Base-by-base conservation (phyloP, 257 asterid genomes). In the Parsonsia alboflavescens region DNA sequence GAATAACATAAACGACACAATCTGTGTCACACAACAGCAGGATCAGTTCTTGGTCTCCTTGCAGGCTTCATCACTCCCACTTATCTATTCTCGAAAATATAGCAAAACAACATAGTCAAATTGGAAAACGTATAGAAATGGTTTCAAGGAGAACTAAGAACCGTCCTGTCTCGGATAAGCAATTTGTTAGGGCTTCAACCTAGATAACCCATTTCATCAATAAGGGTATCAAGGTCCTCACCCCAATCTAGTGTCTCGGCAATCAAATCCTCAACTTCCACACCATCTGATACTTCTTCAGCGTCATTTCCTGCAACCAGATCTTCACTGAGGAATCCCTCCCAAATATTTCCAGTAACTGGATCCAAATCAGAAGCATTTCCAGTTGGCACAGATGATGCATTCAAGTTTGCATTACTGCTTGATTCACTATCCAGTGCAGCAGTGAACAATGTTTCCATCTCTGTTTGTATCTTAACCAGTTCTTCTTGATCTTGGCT, bases 211-310 rank as follows among this genome's bases (percentile, higher is more conserved):
- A 82, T 63, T 42, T 85, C 79, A 73, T 85, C 82, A 10, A 82
- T 80, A 44, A 85, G 76, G 39, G 75, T 77, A n/a, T 53, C 44
- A 6, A 89, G 66, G 64, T 87, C 95, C 84, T 88, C 93, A 76
- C 88, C 92, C 97, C 90, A 87, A 12, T 88, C 94, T 9, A 88
- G 75, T 13, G 91, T 76, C 16, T 74, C 44, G 7, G 83, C 89
- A 11, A 80, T 89, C 84, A 89, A 71, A 64, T 89, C 92, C 73
- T 87, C 93, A n/a, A 89, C 90, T 54, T 85, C 87, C 54, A 83
- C 87, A 10, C 82, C 77, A 54, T 30, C 86, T 16, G 82, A 17
- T 16, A 73, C 80, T 48, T 80, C 84, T 58, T 80, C 96, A 0
- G 75, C 84, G 28, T 75, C 79, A 15, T 83, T 81, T 5, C 85